Evolutionary conservation across 805 yeast genomes (phyloP), one percentile per base, ranked within the genome.

Genomic region (Ogataea zsoltii): DNA sequence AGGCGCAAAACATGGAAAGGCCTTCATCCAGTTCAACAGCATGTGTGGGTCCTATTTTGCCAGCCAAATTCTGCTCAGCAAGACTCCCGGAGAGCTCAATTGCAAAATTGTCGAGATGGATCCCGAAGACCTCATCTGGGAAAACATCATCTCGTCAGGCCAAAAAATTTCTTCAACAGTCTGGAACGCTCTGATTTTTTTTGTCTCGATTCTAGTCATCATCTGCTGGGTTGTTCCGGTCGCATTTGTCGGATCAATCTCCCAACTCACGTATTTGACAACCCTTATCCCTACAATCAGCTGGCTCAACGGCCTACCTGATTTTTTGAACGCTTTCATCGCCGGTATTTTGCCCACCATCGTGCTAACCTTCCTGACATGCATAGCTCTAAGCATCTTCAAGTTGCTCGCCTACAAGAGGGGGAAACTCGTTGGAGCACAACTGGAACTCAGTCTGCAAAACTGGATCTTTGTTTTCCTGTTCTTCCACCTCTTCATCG

Each of bases 401-500:
- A 66, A 85, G 46, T 60, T 66, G 45, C 62, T 87, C 21, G 74
- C 85, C 0, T 60, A 65, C 29, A 63, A 77, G 47, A 83, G 82
- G 51, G 85, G 88, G 3, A 75, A 71, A 28, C 67, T 79, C 32
- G 81, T 91, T 0, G 81, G 83, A 0, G 73, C 83, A 1, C 77
- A 79, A 45, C 63, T 83, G 7, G 90, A 90, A 58, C 42, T 78
- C n/a, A 86, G 83, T 51, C 72, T 85, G 13, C 96, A 89, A 53
- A 70, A 72, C 37, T 86, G 94, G 88, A 76, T 86, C 53, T 91
- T 87, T 64, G 71, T 80, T 0, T 90, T 90, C 58, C 68, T 85
- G 40, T 89, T 87, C 60, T 80, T 90, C 41, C 97, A 91, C 55
- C 77, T 89, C 33, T 90, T 91, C 54, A 64, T 91, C 36, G 92